A percentile compares a stretch with the other conserved stretches of the same genome.
These are phyloP conservation scores for Magnolia kwangsiensis DNA, from an alignment of 164 flowering plant species.

Conservation along the genomic window DNA sequence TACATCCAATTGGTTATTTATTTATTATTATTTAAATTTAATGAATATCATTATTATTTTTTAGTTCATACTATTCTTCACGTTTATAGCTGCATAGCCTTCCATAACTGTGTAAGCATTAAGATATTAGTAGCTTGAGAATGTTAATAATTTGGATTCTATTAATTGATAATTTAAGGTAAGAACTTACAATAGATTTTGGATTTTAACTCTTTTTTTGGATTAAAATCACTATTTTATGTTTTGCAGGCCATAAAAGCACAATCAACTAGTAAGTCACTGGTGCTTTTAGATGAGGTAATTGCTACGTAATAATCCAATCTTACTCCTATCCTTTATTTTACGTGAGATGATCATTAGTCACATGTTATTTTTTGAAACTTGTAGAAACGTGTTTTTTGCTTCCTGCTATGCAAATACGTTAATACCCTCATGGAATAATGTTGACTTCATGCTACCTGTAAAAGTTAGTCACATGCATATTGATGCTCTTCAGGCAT, in stretches of 20 bases:
- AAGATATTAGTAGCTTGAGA: no score
- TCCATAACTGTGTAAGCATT: no score
- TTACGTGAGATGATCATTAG: background rate
- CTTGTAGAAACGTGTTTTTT: background rate
- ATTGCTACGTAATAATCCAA: slow-evolving; percentile 13
- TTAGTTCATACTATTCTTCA: no score
- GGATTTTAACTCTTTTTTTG: background rate
- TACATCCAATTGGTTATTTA: no score
- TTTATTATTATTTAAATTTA: no score
- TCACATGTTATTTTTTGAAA: background rate
- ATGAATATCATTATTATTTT: no score
- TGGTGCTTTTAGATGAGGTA: slow-evolving; percentile 95
- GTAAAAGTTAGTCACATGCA: background rate
- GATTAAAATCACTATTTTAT: slow-evolving; percentile 6
- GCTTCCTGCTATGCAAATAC: no score
- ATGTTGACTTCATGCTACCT: background rate
- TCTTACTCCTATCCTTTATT: background rate
- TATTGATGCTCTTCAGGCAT: background rate
- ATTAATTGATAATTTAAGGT: no score
- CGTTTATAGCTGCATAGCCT: no score
- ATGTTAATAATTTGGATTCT: no score
- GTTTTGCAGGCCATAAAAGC: slow-evolving; percentile 62
- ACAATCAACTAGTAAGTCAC: slow-evolving; percentile 60
- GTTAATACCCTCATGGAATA: background rate
- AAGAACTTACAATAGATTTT: no score